Conservation (phyloP, 805 yeast species). For the Lachancea meyersii region DNA sequence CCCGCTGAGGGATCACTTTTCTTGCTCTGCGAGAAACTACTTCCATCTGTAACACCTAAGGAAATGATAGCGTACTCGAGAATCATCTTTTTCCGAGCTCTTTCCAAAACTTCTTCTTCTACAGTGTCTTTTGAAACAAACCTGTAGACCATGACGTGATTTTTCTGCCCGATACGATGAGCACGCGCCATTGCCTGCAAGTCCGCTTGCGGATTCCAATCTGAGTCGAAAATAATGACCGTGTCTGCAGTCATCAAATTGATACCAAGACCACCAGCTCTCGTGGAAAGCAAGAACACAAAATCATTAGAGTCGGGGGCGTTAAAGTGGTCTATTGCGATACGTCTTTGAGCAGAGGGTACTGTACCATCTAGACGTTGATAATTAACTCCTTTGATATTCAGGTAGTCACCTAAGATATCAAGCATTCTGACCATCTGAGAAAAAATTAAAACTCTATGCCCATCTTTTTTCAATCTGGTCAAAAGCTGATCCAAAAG, state of each 20-base stretch:
- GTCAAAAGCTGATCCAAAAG: conserved; percentile 82
- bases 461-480: conserved; percentile 86
- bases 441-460: conserved; percentile 87
- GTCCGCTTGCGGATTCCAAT: conserved; percentile 99
- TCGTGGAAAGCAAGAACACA: conserved; percentile 80
- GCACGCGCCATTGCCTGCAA: conserved; percentile 99
- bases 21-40: conserved; percentile 40
- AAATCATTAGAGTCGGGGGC: conserved; percentile 90
- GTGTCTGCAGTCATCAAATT: conserved; percentile 99
- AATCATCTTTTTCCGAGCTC: conserved; percentile 97
- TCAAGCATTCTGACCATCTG: conserved; percentile 98
- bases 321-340: conserved; percentile 94
- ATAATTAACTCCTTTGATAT: conserved; percentile 78
- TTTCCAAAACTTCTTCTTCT: conserved; percentile 93
- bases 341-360: conserved; percentile 87
- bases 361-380: conserved; percentile 96
- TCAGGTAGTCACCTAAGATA: conserved; percentile 86
- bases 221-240: conserved; percentile 94
- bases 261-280: conserved; percentile 99
- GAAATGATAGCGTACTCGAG: conserved; percentile 96
- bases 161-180: conserved; percentile 98
- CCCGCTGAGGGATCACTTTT: conserved; percentile 72
- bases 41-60: conserved; percentile 81
- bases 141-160: conserved; percentile 94
- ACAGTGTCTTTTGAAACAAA: conserved; percentile 98